Conservation (phyloP, 75 land plant species). For the Adiantum capillusveneris region DNA sequence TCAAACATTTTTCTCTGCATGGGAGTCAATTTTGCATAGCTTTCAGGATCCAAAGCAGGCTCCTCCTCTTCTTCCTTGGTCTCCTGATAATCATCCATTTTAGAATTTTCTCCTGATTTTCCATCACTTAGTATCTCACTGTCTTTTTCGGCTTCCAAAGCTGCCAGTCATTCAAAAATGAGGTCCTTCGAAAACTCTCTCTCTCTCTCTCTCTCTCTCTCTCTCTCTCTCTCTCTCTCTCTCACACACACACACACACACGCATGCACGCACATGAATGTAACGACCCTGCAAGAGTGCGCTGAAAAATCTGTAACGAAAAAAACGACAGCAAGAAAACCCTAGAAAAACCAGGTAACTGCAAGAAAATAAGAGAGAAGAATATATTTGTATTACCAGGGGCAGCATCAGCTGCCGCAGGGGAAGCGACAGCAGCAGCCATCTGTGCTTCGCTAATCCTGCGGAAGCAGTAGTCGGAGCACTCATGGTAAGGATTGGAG, state of each 20-base stretch:
- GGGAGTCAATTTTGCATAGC: conserved; percentile 38
- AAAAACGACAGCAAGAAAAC: too few species aligned
- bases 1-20: conserved; percentile 80
- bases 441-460: conserved; percentile 42
- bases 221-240: too few species aligned
- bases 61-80: conserved; percentile 13
- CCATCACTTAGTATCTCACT: conserved; percentile 15
- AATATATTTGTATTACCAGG: too few species aligned
- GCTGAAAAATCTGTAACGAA: too few species aligned
- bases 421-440: background rate
- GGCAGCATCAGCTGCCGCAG: conserved; percentile 5
- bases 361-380: too few species aligned
- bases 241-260: too few species aligned
- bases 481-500: conserved; percentile 69
- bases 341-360: too few species aligned
- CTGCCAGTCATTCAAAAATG: background rate
- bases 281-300: too few species aligned
- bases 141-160: conserved; percentile 6
- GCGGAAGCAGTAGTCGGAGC: conserved; percentile 53
- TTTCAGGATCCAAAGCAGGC: conserved; percentile 9
- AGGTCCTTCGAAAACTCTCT: too few species aligned
- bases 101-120: too few species aligned
- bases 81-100: conserved; percentile 7
- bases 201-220: too few species aligned
- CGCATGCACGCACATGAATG: too few species aligned